Evolutionary conservation across 768 basidiomycete species (phyloP), one percentile per base, ranked within the genome.

Genomic region (Tylopilus cervinicoccineus): DNA sequence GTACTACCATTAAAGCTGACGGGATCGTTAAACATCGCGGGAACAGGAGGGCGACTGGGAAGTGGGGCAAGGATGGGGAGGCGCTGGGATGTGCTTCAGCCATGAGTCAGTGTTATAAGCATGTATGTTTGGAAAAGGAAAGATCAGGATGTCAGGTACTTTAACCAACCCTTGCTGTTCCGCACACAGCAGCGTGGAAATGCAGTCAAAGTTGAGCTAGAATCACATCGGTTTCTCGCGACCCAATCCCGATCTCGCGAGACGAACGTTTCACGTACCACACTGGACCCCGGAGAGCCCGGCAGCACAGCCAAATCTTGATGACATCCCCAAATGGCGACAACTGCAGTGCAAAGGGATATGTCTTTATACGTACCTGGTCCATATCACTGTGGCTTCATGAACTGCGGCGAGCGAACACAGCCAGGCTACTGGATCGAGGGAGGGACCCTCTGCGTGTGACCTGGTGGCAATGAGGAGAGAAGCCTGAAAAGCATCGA

Each of bases 1-100:
- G 66, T 64, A 32, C 40, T 60, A 23, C 65, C 65, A 6, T 43
- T 64, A 51, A 66, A 66, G 20, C 57, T 62, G 37, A 64, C 52
- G 16, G 51, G 36, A 31, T 64, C 59, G 26, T n/a, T 58, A 27
- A 63, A 56, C 63, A 64, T 64, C 19, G 5, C 33, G 27, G 22
- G 17, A 23, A 23, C 5, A 31, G 38, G 22, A 26, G 33, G 22
- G 47, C 11, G 28, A 20, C 7, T 4, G 17, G 24, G 37, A 38
- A 23, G n/a, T 36, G 49, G 42, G 45, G 41, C n/a, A 28, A 23
- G 31, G n/a, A n/a, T n/a, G n/a, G 47, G 26, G 17, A 42, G 36
- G 40, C 47, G 51, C 39, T 40, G 44, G 22, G 44, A 39, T 19
- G 40, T 45, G 32, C 48, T 38, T 17, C 10, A 38, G 36, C 13